Percentiles rank a stretch among this genome's conserved stretches.
phyloP scores from a whole-genome alignment of 768 basidiomycete species.

The Macrocybe gigantea region DNA sequence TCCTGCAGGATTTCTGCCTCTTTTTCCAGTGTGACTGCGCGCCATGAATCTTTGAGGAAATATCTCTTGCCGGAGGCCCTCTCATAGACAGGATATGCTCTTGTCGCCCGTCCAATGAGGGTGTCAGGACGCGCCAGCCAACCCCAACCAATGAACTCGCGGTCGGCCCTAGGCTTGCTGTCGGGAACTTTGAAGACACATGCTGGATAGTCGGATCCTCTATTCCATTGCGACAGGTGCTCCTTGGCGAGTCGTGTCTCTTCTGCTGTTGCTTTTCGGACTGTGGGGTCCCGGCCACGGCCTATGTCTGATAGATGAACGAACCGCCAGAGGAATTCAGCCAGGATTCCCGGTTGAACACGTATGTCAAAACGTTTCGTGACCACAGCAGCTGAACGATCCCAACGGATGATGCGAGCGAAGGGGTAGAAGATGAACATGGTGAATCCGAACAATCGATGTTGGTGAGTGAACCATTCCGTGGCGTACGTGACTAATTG shows the following conservation, averaged over 20 bases:
- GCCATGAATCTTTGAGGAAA: constrained; percentile 24
- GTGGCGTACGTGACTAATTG: not conserved
- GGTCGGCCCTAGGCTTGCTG: not conserved
- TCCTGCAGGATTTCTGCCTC: constrained; percentile 15
- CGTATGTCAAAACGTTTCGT: not conserved
- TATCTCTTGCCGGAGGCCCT: constrained; percentile 4
- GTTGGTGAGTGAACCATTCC: not conserved
- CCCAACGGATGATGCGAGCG: not conserved
- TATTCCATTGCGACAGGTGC: not conserved
- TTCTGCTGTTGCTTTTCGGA: not conserved
- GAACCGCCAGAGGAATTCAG: not conserved
- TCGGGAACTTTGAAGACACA: not conserved
- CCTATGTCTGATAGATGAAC: not conserved
- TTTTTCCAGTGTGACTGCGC: constrained; percentile 4
- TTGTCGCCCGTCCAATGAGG: constrained; percentile 11
- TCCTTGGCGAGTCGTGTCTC: not conserved
- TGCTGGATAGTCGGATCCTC: not conserved
- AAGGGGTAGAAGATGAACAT: not conserved
- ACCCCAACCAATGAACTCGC: constrained; percentile 12
- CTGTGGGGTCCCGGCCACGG: not conserved
- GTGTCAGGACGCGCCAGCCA: constrained; percentile 7
- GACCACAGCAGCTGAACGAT: not conserved
- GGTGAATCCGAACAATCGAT: not conserved
- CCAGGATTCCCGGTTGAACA: not conserved
- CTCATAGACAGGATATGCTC: constrained; percentile 13